A percentile compares a stretch with the other conserved stretches of the same genome.
Evolutionary conservation across 2,329 filamentous ascomycete genomes (phyloP).

Genomic region (Nemania sp.): DNA sequence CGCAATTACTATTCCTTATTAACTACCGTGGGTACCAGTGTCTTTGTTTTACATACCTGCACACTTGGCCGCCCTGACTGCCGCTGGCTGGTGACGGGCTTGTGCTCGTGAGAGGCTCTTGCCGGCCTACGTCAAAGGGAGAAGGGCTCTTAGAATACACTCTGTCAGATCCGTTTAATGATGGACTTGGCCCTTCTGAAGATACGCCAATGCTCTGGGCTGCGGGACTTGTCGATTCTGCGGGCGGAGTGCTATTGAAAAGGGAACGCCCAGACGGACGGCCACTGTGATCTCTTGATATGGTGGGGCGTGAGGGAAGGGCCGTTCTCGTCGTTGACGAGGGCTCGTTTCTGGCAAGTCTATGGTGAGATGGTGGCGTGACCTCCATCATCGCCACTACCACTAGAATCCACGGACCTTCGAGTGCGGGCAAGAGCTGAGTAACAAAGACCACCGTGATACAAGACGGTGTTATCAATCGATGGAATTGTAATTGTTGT

Average conservation of each 20-base stretch:
- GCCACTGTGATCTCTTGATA: slow-evolving; percentile 44
- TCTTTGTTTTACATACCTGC: slow-evolving; percentile 48
- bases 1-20: slow-evolving; percentile 79
- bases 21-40: background rate
- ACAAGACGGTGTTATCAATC: background rate
- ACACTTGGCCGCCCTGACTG: slow-evolving; percentile 50
- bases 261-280: slow-evolving; percentile 43
- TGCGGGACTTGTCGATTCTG: slow-evolving; percentile 46
- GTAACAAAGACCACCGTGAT: slow-evolving; percentile 3
- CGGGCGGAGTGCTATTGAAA: slow-evolving; percentile 40
- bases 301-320: slow-evolving; percentile 48
- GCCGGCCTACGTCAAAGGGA: slow-evolving; percentile 45
- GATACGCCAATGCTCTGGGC: slow-evolving; percentile 45
- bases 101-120: slow-evolving; percentile 37
- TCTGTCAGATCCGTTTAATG: slow-evolving; percentile 48
- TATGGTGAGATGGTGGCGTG: slow-evolving; percentile 39
- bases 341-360: slow-evolving; percentile 42
- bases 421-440: background rate
- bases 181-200: slow-evolving; percentile 48
- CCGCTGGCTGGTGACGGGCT: slow-evolving; percentile 37
- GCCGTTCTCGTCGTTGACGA: slow-evolving; percentile 46
- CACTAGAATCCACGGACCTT: slow-evolving; percentile 26
- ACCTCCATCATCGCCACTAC: slow-evolving; percentile 46
- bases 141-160: slow-evolving; percentile 50
- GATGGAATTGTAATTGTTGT: slow-evolving; percentile 1